Evolutionary conservation across 1,284 basidiomycete species (phyloP), one percentile per base, ranked within the genome.

Genomic region (Leccinum pachyderme): DNA sequence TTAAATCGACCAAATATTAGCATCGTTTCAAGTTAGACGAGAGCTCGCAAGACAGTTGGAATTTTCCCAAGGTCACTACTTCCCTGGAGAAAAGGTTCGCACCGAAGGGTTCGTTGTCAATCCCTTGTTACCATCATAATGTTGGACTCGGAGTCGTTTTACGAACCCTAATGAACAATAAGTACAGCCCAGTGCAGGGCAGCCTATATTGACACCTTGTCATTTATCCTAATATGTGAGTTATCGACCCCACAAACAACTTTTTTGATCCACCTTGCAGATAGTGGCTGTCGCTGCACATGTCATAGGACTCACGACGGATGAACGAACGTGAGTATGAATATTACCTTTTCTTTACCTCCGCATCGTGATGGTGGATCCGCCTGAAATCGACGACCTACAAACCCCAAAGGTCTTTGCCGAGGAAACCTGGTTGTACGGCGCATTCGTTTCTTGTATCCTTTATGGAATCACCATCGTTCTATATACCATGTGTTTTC

Each of bases 361-460:
- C n/a, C 9, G n/a, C n/a, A n/a, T 37, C n/a, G 15, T n/a, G 35
- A 37, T 37, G 35, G 8, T 37, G 35, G 35, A 18, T 9, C n/a
- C 9, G 5, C n/a, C 9, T 18, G 35, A 37, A 4, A 0, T n/a
- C 35, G 35, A n/a, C 35, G 8, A 35, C n/a, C n/a, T 24, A 27
- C 58, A 64, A 11, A 28, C 57, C 0, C 57, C 61, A 7, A 15
- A 50, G 8, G 29, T 71, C 49, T 72, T 54, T 48, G 54, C 29
- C 15, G 70, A 69, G 39, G 62, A 63, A 0, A 60, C 71, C 6
- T 72, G 71, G 68, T 27, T 72, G 4, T 67, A 69, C 7, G 68
- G 68, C 11, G 64, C 71, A 8, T 62, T 72, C 57, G 57, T 69
- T 41, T 65, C 71, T 9, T 52, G 55, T 29, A 22, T 65, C 29